Evolutionary conservation across 768 basidiomycete species (phyloP), one percentile per base, ranked within the genome.

Genomic region (Boletus subparvulus): DNA sequence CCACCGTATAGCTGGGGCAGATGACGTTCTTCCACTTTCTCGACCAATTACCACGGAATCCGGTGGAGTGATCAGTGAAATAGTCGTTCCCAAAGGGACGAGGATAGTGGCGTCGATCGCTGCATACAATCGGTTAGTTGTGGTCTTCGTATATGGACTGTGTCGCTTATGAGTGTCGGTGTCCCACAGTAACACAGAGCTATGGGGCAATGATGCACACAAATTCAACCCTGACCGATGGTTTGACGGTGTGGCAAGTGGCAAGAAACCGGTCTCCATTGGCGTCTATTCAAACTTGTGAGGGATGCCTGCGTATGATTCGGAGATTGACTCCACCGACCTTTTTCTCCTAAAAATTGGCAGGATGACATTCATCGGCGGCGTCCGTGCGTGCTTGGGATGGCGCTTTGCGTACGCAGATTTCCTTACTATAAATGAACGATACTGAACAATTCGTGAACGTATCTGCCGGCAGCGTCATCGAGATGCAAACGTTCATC

Each of bases 1-100:
- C n/a, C 75, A 79, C 44, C 79, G 87, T 24, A 70, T 78, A 52
- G 75, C 84, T 0, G 73, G 68, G 1, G 67, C 71, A 21, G 85
- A 88, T 60, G 81, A 85, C 52, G 65, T 84, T 30, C 65, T 90
- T 21, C 84, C 88, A 0, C 77, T 90, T 36, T 79, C 82, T 7
- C 77, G 69, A 53, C 82, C 84, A 2, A 76, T 85, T 46, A 71
- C 60, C 51, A 79, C 77, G 4, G 71, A 70, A 24, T 74, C 75
- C 2, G 85, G 84, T 6, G 70, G 77, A 53, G 52, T 71, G 12
- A 65, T 81, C 39, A 67, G 61, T 10, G 73, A 80, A 50, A 48
- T 86, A 12, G 74, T 78, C 4, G 70, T 86, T 21, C 77, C 80
- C 1, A 79, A 80, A 57, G 81, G 81, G 10, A 77, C 76, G 35